A percentile compares a stretch with the other conserved stretches of the same genome.
Conservation (phyloP, 805 yeast species). For the Wickerhamiella nectarea region DNA sequence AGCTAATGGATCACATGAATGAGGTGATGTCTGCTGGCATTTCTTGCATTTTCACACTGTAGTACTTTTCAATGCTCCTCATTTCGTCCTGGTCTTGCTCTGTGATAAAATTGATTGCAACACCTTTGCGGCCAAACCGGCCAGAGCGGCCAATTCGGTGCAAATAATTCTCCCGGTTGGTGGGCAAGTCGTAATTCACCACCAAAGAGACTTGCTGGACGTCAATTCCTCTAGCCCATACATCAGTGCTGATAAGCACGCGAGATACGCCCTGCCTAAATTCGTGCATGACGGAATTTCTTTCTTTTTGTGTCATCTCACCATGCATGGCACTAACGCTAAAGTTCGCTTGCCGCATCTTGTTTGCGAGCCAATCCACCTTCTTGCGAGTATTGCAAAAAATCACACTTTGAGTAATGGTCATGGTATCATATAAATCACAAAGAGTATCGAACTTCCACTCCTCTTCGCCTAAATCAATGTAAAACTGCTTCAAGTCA, state of each 20-base stretch:
- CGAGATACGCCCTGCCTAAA: constrained; percentile 89
- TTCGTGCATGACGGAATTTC: constrained; percentile 91
- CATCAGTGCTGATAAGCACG: constrained; percentile 89
- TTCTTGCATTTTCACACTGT: constrained; percentile 77
- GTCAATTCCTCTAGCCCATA: constrained; percentile 97
- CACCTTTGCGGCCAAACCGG: constrained; percentile 93
- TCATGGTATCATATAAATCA: constrained; percentile 86
- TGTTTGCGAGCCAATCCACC: constrained; percentile 79
- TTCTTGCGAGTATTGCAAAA: constrained; percentile 94
- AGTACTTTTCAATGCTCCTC: constrained; percentile 75
- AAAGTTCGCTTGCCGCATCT: constrained; percentile 67
- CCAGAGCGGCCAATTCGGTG: constrained; percentile 98
- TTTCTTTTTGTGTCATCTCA: constrained; percentile 87
- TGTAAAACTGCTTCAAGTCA: constrained; percentile 85
- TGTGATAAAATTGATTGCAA: constrained; percentile 88
- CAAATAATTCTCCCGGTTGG: constrained; percentile 86
- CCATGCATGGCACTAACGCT: constrained; percentile 95
- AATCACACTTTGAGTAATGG: constrained; percentile 94
- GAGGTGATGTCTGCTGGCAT: constrained; percentile 67
- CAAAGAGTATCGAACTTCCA: constrained; percentile 91
- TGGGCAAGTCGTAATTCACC: constrained; percentile 87
- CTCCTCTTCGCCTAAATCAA: constrained; percentile 82
- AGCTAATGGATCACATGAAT: neutral
- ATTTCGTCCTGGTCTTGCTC: constrained; percentile 59
- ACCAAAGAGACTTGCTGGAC: constrained; percentile 96